Evolutionary conservation across 2,329 filamentous ascomycete genomes (phyloP).

Genomic region (Arachnopeziza araneosa): DNA sequence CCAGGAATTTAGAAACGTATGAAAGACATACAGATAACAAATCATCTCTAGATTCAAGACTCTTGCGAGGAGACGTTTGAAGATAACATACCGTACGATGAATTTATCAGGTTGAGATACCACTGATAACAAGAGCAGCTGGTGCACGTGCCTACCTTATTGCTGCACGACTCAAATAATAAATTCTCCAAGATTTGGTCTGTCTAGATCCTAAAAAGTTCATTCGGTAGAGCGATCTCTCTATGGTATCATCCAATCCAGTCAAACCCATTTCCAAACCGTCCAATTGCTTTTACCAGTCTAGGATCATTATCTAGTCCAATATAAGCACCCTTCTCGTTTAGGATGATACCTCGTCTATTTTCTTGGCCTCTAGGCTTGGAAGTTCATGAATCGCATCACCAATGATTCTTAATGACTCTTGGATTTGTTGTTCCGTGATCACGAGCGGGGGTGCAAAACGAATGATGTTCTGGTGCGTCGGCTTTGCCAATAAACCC

Average conservation of each 20-base stretch:
- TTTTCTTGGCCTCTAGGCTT: conserved; percentile 50
- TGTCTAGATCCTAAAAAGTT: no score
- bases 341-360: conserved; percentile 50
- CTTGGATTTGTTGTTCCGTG: conserved; percentile 76
- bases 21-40: no score
- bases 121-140: no score
- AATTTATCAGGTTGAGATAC: no score
- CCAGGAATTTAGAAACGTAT: no score
- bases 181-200: no score
- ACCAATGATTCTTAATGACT: conserved; percentile 72
- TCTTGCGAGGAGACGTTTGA: no score
- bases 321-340: conserved; percentile 58
- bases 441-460: conserved; percentile 96
- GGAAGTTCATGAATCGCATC: conserved; percentile 80
- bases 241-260: not conserved
- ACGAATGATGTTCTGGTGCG: conserved; percentile 96
- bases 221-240: no score
- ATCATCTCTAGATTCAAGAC: no score
- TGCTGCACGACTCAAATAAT: no score
- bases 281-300: not conserved
- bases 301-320: conserved; percentile 6
- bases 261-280: not conserved
- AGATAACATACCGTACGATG: no score
- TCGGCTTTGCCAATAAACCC: conserved; percentile 93
- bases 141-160: no score